Base-by-base conservation (phyloP, 75 land plant species). In the Larix kaempferi region DNA sequence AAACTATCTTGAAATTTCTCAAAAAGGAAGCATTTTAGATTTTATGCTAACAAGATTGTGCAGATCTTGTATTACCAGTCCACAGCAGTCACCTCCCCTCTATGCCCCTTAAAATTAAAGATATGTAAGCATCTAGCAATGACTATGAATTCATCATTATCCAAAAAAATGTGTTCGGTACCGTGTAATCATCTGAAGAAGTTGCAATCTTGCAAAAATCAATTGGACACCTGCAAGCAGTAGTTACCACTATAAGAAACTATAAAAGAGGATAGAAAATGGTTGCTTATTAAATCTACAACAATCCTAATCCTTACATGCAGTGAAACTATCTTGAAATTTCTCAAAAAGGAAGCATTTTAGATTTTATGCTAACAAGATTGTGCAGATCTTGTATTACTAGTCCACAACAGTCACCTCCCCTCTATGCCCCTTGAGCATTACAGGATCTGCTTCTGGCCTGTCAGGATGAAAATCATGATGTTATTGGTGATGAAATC, bases 371-470 rank as follows among this genome's bases (percentile, higher is more conserved):
- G 16, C 16, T 16, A 17, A 21, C n/a, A 59, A 17, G 1, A 59
- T 59, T 17, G n/a, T 16, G n/a, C n/a, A 16, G 61, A 59, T 17
- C 61, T 17, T 29, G 33, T 29, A 29, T 21, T 93, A 93, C 99
- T 97, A 96, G 77, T 81, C 90, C 26, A 96, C 97, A 11, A 93
- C 87, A 77, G 94, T 92, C 35, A 94, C 94, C 86, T 94, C 99
- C 63, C 90, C 89, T 74, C 80, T 80, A 75, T 96, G 99, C 17
- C 90, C 90, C 73, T 81, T 83, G 80, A 96, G 79, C 21, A 57
- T 69, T 13, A 90, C 73, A 17, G 99, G 93, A 55, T 29, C 17
- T 13, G 33, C 62, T 59, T 80, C 80, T 56, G 91, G 89, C 19
- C 57, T 76, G 58, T 84, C 86, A 75, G 81, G 84, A 93, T 92